Percentiles rank a stretch among this genome's conserved stretches.
Conservation (phyloP, 352 stramenopile genomes). For the Globisporangium okanoganense region DNA sequence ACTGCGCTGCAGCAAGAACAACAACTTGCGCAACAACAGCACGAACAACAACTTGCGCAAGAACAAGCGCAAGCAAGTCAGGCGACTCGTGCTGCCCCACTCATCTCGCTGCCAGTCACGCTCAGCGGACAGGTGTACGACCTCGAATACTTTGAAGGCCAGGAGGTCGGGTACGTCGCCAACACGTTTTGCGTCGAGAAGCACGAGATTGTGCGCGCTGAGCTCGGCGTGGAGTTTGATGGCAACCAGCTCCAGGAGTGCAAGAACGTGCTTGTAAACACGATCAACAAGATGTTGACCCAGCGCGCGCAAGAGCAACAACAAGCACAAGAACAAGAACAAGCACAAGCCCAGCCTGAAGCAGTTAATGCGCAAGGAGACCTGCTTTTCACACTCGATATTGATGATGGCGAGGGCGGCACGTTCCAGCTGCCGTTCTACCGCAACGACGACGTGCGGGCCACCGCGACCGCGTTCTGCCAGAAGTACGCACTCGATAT, state of each 20-base stretch:
- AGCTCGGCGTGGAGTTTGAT: constrained; percentile 53
- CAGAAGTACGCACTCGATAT: constrained; percentile 43
- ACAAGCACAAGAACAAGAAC: background rate
- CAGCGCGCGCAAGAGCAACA: constrained; percentile 18
- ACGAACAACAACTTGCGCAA: constrained; percentile 12
- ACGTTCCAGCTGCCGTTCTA: constrained; percentile 43
- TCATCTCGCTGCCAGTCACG: constrained; percentile 60
- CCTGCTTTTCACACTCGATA: constrained; percentile 66
- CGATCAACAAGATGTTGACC: constrained; percentile 8
- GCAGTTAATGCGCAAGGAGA: constrained; percentile 18
- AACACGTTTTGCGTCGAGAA: constrained; percentile 76
- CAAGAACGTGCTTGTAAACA: constrained; percentile 43
- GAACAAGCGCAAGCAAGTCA: constrained; percentile 8
- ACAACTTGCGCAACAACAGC: constrained; percentile 7
- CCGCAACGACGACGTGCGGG: constrained; percentile 43
- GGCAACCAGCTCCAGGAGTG: constrained; percentile 58
- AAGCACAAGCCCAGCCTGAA: constrained; percentile 11
- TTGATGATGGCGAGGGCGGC: constrained; percentile 50
- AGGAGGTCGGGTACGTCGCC: constrained; percentile 50
- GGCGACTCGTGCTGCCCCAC: constrained; percentile 15
- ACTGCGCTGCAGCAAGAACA: constrained; percentile 13
- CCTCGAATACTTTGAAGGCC: constrained; percentile 62
- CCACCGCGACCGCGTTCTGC: constrained; percentile 54
- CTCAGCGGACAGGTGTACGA: constrained; percentile 48
- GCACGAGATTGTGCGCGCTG: constrained; percentile 45